Evolutionary conservation across 1,284 basidiomycete genomes (phyloP).

Genomic region (Ustilago cynodontis): DNA sequence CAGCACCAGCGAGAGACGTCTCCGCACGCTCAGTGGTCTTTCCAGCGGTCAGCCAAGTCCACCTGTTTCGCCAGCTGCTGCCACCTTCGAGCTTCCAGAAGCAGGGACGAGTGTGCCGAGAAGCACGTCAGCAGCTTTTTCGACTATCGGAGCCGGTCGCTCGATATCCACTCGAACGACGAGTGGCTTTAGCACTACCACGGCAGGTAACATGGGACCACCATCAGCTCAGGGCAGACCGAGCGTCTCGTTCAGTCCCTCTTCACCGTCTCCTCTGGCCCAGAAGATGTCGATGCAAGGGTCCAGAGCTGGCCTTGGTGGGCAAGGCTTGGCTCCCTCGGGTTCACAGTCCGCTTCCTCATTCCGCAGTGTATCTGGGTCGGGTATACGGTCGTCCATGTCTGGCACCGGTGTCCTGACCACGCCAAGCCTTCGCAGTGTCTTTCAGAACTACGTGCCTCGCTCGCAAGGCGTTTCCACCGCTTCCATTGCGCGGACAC

Average conservation of each 20-base stretch:
- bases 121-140: conserved; percentile 26
- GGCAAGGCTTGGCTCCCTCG: conserved; percentile 10
- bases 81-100: conserved; percentile 33
- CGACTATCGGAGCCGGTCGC: conserved; percentile 10
- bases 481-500: conserved; percentile 40
- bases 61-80: conserved; percentile 28
- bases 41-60: conserved; percentile 33
- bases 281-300: conserved; percentile 51
- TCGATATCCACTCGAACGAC: conserved; percentile 26
- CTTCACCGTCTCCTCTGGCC: conserved; percentile 58
- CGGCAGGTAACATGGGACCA: conserved; percentile 13
- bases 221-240: conserved; percentile 26
- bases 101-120: conserved; percentile 14
- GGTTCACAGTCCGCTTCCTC: conserved; percentile 24
- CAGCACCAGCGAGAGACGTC: conserved; percentile 48
- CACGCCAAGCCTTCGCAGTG: conserved; percentile 45
- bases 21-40: conserved; percentile 39
- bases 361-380: conserved; percentile 34
- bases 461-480: conserved; percentile 33
- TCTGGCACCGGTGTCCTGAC: conserved; percentile 20
- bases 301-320: conserved; percentile 4
- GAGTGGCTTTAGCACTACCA: conserved; percentile 17
- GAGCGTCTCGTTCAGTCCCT: conserved; percentile 56
- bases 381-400: conserved; percentile 34
- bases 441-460: conserved; percentile 57